A percentile compares a stretch with the other conserved stretches of the same genome.
Evolutionary conservation across 108 stramenopile genomes (phyloP).

Genomic region (Cyclotella cryptica): DNA sequence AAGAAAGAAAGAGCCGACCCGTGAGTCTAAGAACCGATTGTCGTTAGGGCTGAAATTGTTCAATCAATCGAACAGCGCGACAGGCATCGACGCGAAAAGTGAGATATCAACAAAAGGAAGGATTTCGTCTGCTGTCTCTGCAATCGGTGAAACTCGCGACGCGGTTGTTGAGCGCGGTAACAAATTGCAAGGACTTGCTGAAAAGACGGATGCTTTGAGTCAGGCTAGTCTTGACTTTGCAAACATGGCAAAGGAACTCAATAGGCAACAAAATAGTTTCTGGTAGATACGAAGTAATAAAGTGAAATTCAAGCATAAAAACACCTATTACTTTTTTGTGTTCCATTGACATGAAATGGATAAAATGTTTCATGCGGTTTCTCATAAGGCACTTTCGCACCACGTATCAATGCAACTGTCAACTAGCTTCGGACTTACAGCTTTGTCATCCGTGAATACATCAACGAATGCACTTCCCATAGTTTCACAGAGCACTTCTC

Average conservation of each 20-base stretch:
- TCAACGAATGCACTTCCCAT: constrained; percentile 39
- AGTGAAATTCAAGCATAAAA: too few species aligned
- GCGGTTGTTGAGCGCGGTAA: constrained; percentile 79
- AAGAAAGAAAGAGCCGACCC: constrained; percentile 11
- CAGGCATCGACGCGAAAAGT: constrained; percentile 46
- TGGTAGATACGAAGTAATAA: constrained; percentile 44
- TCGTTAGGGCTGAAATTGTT: constrained; percentile 28
- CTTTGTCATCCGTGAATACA: constrained; percentile 49
- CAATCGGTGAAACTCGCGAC: constrained; percentile 63
- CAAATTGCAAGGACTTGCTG: constrained; percentile 69
- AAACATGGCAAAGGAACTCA: constrained; percentile 82
- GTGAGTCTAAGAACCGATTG: constrained; percentile 18
- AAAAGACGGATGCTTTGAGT: constrained; percentile 78
- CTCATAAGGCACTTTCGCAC: constrained; percentile 27
- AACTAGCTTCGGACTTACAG: constrained; percentile 38
- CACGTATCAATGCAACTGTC: constrained; percentile 46
- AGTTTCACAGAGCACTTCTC: constrained; percentile 16
- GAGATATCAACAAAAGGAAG: constrained; percentile 52
- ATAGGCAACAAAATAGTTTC: constrained; percentile 61
- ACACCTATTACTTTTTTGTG: too few species aligned
- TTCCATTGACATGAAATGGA: too few species aligned
- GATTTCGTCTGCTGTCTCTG: constrained; percentile 30
- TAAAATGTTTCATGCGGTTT: not conserved
- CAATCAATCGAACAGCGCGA: not conserved
- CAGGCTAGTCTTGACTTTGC: constrained; percentile 82